A percentile compares a stretch with the other conserved stretches of the same genome.
These are phyloP conservation scores for Chloranthus sessilifolius DNA, from an alignment of 164 flowering plant species.

Conservation along the genomic window DNA sequence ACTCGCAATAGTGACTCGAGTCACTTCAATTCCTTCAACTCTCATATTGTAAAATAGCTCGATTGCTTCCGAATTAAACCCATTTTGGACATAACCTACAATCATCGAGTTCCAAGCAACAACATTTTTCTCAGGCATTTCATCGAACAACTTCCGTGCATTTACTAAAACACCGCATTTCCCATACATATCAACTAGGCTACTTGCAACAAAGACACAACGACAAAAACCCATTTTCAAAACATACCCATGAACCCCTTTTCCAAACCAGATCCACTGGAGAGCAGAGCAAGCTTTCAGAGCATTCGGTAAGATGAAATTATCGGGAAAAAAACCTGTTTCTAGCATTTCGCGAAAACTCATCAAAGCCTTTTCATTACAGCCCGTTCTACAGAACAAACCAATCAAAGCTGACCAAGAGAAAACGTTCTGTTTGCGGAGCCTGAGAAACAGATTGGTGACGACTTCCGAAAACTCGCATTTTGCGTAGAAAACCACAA, in stretches of 20 bases:
- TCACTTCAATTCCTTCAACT: conserved; percentile 49
- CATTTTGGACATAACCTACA: conserved; percentile 57
- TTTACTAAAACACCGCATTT: conserved; percentile 59
- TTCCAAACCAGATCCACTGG: conserved; percentile 40
- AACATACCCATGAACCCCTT: conserved; percentile 63
- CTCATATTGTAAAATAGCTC: conserved; percentile 55
- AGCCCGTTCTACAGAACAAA: conserved; percentile 43
- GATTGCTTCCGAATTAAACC: conserved; percentile 55
- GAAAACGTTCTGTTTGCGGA: conserved; percentile 41
- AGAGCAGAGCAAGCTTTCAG: conserved; percentile 66
- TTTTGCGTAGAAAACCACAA: conserved; percentile 59
- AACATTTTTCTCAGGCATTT: conserved; percentile 45
- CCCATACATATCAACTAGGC: conserved; percentile 77
- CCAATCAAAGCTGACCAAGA: conserved; percentile 84
- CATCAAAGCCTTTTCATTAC: conserved; percentile 36
- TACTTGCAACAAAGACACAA: conserved; percentile 65
- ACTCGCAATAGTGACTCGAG: conserved; percentile 52
- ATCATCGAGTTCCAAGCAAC: conserved; percentile 76
- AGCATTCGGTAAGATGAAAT: conserved; percentile 61
- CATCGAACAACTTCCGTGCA: conserved; percentile 55
- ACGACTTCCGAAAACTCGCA: conserved; percentile 38
- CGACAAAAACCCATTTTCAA: conserved; percentile 47
- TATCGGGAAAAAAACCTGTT: conserved; percentile 52
- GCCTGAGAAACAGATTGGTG: conserved; percentile 26
- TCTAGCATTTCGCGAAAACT: conserved; percentile 46